Percentiles rank a stretch among this genome's conserved stretches.
These are phyloP conservation scores for Gossypium stocksii DNA, from an alignment of 345 rosid genomes.

Conservation along the genomic window DNA sequence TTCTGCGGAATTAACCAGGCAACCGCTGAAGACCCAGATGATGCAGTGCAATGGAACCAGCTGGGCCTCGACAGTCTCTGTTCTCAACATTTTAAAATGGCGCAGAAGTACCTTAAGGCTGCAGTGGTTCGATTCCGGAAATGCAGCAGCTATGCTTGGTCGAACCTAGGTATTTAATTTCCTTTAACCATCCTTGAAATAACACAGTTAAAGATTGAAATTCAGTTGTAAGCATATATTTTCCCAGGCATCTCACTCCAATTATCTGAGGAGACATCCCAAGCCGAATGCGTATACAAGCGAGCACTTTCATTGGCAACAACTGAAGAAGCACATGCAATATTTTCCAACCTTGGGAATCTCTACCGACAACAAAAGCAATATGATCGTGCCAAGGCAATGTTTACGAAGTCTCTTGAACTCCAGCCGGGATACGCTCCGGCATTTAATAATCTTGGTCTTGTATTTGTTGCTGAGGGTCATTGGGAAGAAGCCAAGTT, in stretches of 20 bases:
- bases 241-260: constrained; percentile 71
- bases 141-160: constrained; percentile 78
- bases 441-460: constrained; percentile 92
- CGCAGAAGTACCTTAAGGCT: constrained; percentile 85
- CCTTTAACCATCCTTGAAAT: not conserved
- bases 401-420: constrained; percentile 79
- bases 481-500: constrained; percentile 83
- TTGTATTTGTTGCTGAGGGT: constrained; percentile 82
- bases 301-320: constrained; percentile 59
- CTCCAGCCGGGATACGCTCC: constrained; percentile 91
- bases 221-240: not conserved
- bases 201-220: not conserved
- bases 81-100: constrained; percentile 62
- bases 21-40: constrained; percentile 81
- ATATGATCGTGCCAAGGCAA: constrained; percentile 81
- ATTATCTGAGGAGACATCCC: constrained; percentile 59
- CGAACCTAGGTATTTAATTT: constrained; percentile 63
- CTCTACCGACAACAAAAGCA: constrained; percentile 72
- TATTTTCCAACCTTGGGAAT: constrained; percentile 89
- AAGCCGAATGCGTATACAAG: constrained; percentile 63
- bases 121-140: constrained; percentile 60
- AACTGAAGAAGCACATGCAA: constrained; percentile 55
- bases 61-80: constrained; percentile 88
- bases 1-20: constrained; percentile 31
- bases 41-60: constrained; percentile 87